These are phyloP conservation scores for Salicornia ramosissima DNA, from an alignment of 148 eudicot species.

Conservation along the genomic window DNA sequence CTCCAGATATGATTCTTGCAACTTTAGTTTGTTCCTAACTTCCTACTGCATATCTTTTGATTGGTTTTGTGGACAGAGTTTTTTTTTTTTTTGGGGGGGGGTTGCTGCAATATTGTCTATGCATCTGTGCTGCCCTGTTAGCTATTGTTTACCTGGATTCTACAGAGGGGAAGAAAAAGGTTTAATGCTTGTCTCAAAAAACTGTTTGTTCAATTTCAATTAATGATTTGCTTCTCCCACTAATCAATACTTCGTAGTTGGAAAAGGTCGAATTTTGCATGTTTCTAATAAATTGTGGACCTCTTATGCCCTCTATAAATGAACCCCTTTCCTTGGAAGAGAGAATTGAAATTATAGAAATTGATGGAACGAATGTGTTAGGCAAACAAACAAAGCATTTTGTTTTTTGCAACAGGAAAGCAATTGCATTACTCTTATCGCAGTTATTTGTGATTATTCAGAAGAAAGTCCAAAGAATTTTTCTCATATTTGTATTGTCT, in stretches of 20 bases:
- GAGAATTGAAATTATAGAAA: neutral
- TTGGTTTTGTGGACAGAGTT: too few relatives aligned
- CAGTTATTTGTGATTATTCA: neutral
- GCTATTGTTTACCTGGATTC: neutral
- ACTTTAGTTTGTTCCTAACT: too few relatives aligned
- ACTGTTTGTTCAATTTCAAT: too few relatives aligned
- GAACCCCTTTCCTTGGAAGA: neutral
- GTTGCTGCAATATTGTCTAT: neutral
- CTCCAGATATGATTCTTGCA: neutral
- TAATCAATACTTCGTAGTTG: neutral
- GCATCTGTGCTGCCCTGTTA: neutral
- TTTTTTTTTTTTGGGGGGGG: neutral
- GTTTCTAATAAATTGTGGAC: neutral
- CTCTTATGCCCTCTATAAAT: neutral
- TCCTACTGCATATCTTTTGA: neutral
- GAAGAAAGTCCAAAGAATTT: neutral
- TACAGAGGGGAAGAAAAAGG: neutral
- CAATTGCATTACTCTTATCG: neutral
- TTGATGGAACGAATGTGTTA: neutral
- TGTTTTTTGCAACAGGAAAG: neutral
- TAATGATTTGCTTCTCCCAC: neutral
- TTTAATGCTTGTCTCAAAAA: neutral
- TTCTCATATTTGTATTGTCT: slow-evolving; percentile 4
- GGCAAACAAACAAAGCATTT: neutral
- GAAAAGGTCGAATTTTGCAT: neutral